Percentiles rank a stretch among this genome's conserved stretches.
Evolutionary conservation across 495 filamentous ascomycete species (phyloP).

Genomic region (Tuber brumale): DNA sequence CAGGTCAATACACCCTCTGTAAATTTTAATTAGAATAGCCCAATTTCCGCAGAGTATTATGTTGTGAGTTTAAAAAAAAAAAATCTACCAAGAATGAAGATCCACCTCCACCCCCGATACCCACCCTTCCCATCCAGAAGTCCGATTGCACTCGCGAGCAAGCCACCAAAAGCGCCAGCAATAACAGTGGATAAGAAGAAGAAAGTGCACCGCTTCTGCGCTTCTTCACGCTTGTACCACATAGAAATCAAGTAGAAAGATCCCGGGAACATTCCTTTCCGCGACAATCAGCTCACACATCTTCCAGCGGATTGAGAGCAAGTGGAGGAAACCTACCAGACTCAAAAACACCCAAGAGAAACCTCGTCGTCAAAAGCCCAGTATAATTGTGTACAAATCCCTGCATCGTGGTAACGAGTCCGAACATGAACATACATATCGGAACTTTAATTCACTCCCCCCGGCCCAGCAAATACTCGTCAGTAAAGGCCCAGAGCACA

Average conservation of each 20-base stretch:
- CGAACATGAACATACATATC: conserved; percentile 75
- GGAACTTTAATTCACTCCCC: conserved; percentile 32
- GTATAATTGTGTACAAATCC: conserved; percentile 71
- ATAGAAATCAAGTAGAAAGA: conserved; percentile 70
- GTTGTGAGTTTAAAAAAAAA: background rate
- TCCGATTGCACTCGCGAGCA: conserved; percentile 75
- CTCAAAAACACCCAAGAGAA: conserved; percentile 84
- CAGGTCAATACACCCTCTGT: conserved; percentile 67
- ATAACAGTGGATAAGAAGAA: conserved; percentile 81
- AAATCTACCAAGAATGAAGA: conserved; percentile 49
- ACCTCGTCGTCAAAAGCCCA: conserved; percentile 73
- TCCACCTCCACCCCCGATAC: conserved; percentile 84
- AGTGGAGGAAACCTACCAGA: conserved; percentile 65
- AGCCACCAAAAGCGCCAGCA: conserved; percentile 79
- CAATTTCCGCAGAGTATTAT: background rate
- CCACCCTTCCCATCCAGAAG: conserved; percentile 66
- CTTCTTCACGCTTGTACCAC: conserved; percentile 85
- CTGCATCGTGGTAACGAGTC: conserved; percentile 67
- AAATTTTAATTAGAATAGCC: background rate
- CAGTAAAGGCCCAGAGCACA: background rate
- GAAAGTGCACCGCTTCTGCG: conserved; percentile 80
- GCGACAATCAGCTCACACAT: background rate
- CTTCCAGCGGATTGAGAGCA: background rate
- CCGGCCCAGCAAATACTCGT: background rate
- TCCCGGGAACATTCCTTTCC: conserved; percentile 43